Conservation (phyloP, 306 rosid species). For the Quercus agrifolia region DNA sequence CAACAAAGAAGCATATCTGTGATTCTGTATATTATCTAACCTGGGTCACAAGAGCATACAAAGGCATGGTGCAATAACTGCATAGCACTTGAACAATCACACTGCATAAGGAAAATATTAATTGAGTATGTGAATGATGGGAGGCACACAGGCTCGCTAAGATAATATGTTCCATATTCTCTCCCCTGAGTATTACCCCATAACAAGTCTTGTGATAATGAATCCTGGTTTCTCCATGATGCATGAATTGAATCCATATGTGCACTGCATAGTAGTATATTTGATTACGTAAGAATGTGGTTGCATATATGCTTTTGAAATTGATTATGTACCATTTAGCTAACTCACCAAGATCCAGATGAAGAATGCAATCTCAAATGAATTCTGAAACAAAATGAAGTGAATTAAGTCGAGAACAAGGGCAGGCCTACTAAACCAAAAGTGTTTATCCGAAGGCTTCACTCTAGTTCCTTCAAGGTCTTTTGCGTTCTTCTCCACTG, state of each 20-base stretch:
- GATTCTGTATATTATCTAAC: constrained; percentile 28
- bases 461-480: constrained; percentile 13
- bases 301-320: background rate
- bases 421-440: constrained; percentile 69
- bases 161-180: background rate
- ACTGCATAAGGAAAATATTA: constrained; percentile 36
- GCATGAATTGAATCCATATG: constrained; percentile 83
- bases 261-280: constrained; percentile 43
- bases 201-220: constrained; percentile 67
- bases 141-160: constrained; percentile 1
- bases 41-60: constrained; percentile 77
- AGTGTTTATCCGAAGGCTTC: constrained; percentile 75
- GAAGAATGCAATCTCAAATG: constrained; percentile 94
- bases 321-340: background rate
- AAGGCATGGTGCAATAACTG: constrained; percentile 85
- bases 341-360: constrained; percentile 81
- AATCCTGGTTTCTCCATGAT: constrained; percentile 68
- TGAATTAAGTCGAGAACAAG: constrained; percentile 69
- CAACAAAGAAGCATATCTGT: background rate
- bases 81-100: constrained; percentile 89
- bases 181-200: constrained; percentile 56
- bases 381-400: constrained; percentile 88
- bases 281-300: background rate
- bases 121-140: constrained; percentile 15
- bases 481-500: background rate